Conservation (phyloP, 2,329 filamentous ascomycete species). For the Fusarium chuoi region DNA sequence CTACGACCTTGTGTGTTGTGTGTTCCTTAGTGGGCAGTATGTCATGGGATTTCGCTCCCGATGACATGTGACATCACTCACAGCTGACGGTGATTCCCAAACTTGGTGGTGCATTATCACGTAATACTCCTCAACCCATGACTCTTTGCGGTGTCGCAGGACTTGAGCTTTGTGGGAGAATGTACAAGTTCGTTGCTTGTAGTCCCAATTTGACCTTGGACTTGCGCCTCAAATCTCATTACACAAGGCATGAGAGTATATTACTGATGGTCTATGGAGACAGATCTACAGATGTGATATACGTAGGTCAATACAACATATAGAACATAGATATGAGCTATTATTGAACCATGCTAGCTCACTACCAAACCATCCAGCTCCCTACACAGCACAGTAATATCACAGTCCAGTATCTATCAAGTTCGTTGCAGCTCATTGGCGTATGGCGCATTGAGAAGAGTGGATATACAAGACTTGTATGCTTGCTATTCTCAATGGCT, state of each 20-base stretch:
- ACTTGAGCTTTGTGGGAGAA: background rate
- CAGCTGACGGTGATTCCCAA: constrained; percentile 5
- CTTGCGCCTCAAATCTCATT: background rate
- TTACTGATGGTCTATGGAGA: background rate
- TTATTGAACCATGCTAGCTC: background rate
- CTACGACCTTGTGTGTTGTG: background rate
- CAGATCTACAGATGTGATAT: background rate
- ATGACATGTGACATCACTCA: constrained; percentile 13
- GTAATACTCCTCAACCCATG: background rate
- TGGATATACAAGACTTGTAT: background rate
- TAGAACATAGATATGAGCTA: background rate
- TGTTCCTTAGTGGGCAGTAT: background rate
- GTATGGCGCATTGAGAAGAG: background rate
- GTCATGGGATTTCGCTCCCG: background rate
- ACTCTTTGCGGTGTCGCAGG: background rate
- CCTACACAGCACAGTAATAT: background rate
- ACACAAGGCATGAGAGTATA: background rate
- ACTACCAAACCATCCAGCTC: background rate
- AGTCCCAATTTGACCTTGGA: background rate
- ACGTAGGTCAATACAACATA: background rate
- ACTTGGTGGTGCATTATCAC: constrained; percentile 1
- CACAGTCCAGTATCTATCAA: background rate
- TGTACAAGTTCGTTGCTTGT: background rate
- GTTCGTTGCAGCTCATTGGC: background rate
- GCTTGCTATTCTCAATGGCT: background rate